phyloP scores from a whole-genome alignment of 2,329 filamentous ascomycete genomes.

The Colletotrichum horii region DNA sequence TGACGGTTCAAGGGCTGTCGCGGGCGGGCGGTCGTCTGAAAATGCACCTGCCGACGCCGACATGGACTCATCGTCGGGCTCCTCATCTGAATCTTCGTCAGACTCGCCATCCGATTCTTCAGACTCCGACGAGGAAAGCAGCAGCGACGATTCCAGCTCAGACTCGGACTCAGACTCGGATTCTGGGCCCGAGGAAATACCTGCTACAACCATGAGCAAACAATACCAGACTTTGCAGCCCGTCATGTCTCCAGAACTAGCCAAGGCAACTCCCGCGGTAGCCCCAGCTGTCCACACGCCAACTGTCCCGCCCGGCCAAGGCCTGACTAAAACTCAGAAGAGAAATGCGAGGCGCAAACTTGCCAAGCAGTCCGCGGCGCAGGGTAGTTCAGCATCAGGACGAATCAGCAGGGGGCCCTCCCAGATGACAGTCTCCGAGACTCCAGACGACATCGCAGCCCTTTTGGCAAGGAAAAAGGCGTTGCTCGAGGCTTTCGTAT shows the following conservation, averaged over 20 bases:
- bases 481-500: slow-evolving; percentile 37
- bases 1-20: slow-evolving; percentile 2
- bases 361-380: slow-evolving; percentile 31
- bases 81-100: not conserved
- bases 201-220: slow-evolving; percentile 31
- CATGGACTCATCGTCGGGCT: not conserved
- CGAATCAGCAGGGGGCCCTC: not conserved
- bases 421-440: not conserved
- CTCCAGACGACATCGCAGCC: slow-evolving; percentile 26
- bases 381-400: not conserved
- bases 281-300: slow-evolving; percentile 7
- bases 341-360: slow-evolving; percentile 56
- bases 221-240: not conserved
- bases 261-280: not conserved
- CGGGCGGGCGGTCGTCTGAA: not conserved
- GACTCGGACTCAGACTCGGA: not conserved
- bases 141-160: slow-evolving; percentile 27
- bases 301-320: slow-evolving; percentile 36
- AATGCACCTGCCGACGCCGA: not conserved
- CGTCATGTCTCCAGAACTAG: not conserved
- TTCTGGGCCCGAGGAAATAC: slow-evolving; percentile 39
- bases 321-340: slow-evolving; percentile 51
- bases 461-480: slow-evolving; percentile 45
- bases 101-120: not conserved
- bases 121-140: slow-evolving; percentile 1